phyloP scores from a whole-genome alignment of 2,329 filamentous ascomycete species.

The Fusarium equiseti region DNA sequence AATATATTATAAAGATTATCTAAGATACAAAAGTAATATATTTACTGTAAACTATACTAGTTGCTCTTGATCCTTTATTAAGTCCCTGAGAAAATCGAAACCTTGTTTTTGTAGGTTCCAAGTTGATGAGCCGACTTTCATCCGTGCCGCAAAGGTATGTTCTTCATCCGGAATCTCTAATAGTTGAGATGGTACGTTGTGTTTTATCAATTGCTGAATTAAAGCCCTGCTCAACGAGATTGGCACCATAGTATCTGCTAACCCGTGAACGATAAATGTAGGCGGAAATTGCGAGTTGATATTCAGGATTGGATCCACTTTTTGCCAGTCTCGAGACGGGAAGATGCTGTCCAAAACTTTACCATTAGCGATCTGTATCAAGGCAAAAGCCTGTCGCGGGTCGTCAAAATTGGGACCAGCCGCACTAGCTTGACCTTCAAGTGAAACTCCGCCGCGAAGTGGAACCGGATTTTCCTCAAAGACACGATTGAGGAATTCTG shows the following conservation, averaged over 20 bases:
- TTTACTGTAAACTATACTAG: neutral
- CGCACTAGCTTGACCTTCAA: constrained; percentile 3
- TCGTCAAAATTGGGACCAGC: constrained; percentile 1
- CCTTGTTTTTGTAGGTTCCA: constrained; percentile 1
- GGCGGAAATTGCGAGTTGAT: neutral
- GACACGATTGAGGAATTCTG: neutral
- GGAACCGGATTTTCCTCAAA: neutral
- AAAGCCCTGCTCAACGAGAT: neutral
- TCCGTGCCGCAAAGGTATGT: constrained; percentile 5
- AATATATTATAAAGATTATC: too few relatives aligned
- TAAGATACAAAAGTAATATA: neutral
- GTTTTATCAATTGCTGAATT: neutral
- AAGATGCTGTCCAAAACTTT: neutral
- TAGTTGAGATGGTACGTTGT: neutral
- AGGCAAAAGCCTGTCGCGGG: constrained; percentile 4
- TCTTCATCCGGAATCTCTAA: constrained; percentile 5
- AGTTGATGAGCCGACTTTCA: neutral
- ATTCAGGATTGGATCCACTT: constrained; percentile 4
- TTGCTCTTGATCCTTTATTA: neutral
- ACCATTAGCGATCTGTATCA: neutral
- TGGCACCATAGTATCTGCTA: constrained; percentile 2
- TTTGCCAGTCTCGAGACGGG: constrained; percentile 1
- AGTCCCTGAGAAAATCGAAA: neutral
- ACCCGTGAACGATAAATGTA: neutral
- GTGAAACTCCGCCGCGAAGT: neutral